Percentiles rank a stretch among this genome's conserved stretches.
These are phyloP conservation scores for Microbotryum violaceum DNA, from an alignment of 1,284 basidiomycete species.

Conservation along the genomic window DNA sequence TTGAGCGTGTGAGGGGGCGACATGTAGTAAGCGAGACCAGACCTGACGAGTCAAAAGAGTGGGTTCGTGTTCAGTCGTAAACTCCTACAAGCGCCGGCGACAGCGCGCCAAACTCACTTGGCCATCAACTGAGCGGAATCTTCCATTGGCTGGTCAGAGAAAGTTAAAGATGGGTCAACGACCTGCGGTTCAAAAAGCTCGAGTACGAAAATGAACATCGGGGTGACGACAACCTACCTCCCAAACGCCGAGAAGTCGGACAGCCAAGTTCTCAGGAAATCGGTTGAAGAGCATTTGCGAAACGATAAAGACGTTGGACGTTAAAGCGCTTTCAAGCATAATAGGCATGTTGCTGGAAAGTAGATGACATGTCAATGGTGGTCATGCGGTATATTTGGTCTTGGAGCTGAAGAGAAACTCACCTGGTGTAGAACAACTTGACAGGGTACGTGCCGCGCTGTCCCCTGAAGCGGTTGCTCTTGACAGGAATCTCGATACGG, in stretches of 20 bases:
- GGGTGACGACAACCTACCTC: conserved; percentile 56
- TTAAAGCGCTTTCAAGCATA: conserved; percentile 93
- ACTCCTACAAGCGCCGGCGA: no score
- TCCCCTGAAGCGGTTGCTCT: conserved; percentile 91
- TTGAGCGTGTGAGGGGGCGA: conserved; percentile 87
- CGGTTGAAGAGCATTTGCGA: conserved; percentile 88
- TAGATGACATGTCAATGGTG: background rate
- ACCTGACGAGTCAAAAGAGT: conserved; percentile 40
- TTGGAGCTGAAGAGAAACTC: background rate
- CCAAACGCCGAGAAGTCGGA: conserved; percentile 88
- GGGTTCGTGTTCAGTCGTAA: no score
- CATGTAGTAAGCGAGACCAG: conserved; percentile 97
- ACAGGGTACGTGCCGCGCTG: conserved; percentile 92
- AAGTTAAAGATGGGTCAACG: conserved; percentile 15
- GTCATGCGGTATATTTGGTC: background rate
- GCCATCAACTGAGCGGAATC: conserved; percentile 88
- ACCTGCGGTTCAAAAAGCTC: background rate
- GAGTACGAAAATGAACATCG: background rate
- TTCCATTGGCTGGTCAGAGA: conserved; percentile 62
- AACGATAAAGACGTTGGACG: conserved; percentile 91
- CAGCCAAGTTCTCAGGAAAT: conserved; percentile 86
- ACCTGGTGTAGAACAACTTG: conserved; percentile 89
- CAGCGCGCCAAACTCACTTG: conserved; percentile 30
- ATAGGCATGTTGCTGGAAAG: conserved; percentile 89
- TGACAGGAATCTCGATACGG: conserved; percentile 97